Percentiles rank a stretch among this genome's conserved stretches.
These are phyloP conservation scores for Aegilops tauschii DNA, from an alignment of 176 grass and related monocot genomes.

Conservation along the genomic window DNA sequence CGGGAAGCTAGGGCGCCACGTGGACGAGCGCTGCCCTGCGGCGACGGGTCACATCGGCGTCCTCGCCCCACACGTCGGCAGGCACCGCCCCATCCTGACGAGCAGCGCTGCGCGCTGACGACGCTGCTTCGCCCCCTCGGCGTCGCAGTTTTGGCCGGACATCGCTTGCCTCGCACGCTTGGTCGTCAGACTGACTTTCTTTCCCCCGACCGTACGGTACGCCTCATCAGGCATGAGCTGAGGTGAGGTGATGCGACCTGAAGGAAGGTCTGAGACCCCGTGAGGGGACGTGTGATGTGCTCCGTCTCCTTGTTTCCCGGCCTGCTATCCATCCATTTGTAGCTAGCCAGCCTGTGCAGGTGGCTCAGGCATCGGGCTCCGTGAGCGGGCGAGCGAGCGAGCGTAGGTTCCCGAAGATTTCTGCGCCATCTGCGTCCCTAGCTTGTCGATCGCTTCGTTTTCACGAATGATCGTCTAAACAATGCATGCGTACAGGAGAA, in stretches of 20 bases:
- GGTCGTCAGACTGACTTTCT: background rate
- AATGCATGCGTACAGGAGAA: background rate
- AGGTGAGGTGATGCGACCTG: background rate
- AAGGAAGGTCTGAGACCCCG: background rate
- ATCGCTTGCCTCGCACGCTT: background rate
- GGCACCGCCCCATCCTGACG: background rate
- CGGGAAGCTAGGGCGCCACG: background rate
- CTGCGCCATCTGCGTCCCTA: background rate
- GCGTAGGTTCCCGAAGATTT: background rate
- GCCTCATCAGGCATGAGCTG: background rate
- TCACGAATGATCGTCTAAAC: background rate
- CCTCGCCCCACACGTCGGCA: background rate
- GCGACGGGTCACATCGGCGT: constrained; percentile 13
- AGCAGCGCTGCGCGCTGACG: background rate
- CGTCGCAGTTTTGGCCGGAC: background rate
- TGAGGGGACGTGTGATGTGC: constrained; percentile 18
- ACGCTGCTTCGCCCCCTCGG: background rate
- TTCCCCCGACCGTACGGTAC: background rate
- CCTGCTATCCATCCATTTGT: constrained; percentile 5
- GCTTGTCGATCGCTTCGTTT: background rate
- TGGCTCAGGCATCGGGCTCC: background rate
- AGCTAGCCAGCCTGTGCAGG: background rate
- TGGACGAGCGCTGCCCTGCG: background rate
- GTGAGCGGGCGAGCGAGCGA: background rate
- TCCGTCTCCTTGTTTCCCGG: constrained; percentile 4